Base-by-base conservation (phyloP, 371 early-diverging fungal genomes). In the Rozella allomycis region DNA sequence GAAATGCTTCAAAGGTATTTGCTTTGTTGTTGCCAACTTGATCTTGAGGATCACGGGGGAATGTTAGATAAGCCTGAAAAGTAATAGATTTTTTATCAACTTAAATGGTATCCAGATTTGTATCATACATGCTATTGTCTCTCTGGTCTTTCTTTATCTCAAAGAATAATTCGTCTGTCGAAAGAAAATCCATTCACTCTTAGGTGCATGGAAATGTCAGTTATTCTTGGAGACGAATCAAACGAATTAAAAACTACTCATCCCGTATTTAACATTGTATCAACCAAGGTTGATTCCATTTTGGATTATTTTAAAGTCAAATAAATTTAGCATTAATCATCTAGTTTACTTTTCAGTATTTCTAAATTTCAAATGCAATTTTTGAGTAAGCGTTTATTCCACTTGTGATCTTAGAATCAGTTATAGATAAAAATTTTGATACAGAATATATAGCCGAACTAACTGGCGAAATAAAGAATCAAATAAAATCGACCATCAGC, bases 51-150 rank as follows among this genome's bases (percentile, higher is more conserved):
- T 4, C n/a, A n/a, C n/a, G n/a, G n/a, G n/a, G 94, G 97, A 1
- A 42, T 91, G 33, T 59, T 72, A 17, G 93, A 90, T 53, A 90
- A 87, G 42, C 94, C 94, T 0, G 73, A 66, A 37, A 78, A 74
- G 75, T 72, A 51, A 35, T 60, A 39, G 12, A 7, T 10, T 8
- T 17, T 18, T 25, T 20, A 10, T 10, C 30, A 21, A 21, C 29
- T 23, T 31, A n/a, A 17, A 18, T 25, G 13, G 21, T 39, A 55
- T 3, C 63, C 74, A 0, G 97, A 97, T 45, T 72, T 64, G 34
- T 94, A 97, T 53, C 97, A 97, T 46, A 85, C 90, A 12, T 83
- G 86, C 39, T 97, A 94, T 45, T 69, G 75, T 31, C 58, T 94
- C 21, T 65, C 70, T 26, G 94, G 94, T 0, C 50, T 94, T 3